These are phyloP conservation scores for Gastrolobium villosum DNA, from an alignment of 306 rosid genomes.

Conservation along the genomic window DNA sequence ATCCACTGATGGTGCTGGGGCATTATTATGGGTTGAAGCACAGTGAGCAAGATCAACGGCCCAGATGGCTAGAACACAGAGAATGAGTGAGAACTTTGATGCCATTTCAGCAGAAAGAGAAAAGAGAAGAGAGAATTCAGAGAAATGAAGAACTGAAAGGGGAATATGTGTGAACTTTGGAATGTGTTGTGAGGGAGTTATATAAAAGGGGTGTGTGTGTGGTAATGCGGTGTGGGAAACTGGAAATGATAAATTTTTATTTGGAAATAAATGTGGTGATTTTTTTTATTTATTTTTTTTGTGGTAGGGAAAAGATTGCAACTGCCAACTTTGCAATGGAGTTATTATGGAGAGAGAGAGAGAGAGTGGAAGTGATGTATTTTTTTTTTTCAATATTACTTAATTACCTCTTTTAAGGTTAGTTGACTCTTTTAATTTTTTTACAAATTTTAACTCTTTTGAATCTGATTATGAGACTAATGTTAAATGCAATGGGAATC, in stretches of 20 bases:
- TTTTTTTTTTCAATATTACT: too few species aligned
- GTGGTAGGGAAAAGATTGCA: too few species aligned
- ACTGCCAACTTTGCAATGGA: too few species aligned
- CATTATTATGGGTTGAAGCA: conserved; percentile 51
- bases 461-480: too few species aligned
- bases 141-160: neutral
- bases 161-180: neutral
- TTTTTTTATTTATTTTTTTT: too few species aligned
- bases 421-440: too few species aligned
- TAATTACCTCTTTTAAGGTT: too few species aligned
- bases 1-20: conserved; percentile 86
- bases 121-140: neutral
- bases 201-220: conserved; percentile 29
- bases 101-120: conserved; percentile 52
- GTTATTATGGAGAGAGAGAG: too few species aligned
- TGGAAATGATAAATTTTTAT: neutral
- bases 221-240: neutral
- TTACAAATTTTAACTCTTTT: too few species aligned
- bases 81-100: conserved; percentile 38
- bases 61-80: conserved; percentile 37
- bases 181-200: conserved; percentile 36
- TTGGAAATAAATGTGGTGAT: neutral
- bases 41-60: conserved; percentile 18
- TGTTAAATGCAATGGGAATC: too few species aligned
- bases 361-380: too few species aligned